Percentiles rank a stretch among this genome's conserved stretches.
Evolutionary conservation across 2,329 filamentous ascomycete genomes (phyloP).

Genomic region (Balansia obtecta): DNA sequence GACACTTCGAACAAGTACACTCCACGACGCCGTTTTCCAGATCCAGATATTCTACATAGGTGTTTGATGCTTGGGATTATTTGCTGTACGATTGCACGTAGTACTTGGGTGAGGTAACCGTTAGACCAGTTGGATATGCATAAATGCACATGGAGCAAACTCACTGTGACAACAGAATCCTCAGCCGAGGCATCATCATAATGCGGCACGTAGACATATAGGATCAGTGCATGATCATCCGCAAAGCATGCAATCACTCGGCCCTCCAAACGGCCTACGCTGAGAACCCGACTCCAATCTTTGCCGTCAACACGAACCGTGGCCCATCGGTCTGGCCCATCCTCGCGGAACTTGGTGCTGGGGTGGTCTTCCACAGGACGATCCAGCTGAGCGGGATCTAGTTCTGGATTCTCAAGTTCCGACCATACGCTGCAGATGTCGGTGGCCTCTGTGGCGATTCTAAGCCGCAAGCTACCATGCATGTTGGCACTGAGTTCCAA

Average conservation of each 20-base stretch:
- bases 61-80: background rate
- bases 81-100: constrained; percentile 31
- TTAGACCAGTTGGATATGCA: constrained; percentile 11
- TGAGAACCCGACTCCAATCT: constrained; percentile 91
- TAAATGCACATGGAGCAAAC: constrained; percentile 14
- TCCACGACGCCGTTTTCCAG: background rate
- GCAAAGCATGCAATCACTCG: constrained; percentile 87
- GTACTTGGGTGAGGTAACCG: constrained; percentile 20
- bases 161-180: constrained; percentile 65
- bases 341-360: constrained; percentile 63
- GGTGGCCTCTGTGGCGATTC: constrained; percentile 71
- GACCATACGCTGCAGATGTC: constrained; percentile 80
- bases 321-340: constrained; percentile 74
- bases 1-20: background rate
- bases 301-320: constrained; percentile 82
- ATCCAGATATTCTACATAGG: background rate
- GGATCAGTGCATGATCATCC: constrained; percentile 65
- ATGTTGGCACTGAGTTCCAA: constrained; percentile 87
- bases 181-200: constrained; percentile 53
- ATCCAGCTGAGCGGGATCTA: constrained; percentile 66
- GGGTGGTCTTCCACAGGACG: constrained; percentile 68
- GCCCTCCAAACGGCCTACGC: constrained; percentile 78
- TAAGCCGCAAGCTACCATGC: constrained; percentile 74
- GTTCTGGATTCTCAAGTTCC: constrained; percentile 72
- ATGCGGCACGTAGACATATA: constrained; percentile 70